These are phyloP conservation scores for Metschnikowia drakensbergensis DNA, from an alignment of 805 yeast species.

Conservation along the genomic window DNA sequence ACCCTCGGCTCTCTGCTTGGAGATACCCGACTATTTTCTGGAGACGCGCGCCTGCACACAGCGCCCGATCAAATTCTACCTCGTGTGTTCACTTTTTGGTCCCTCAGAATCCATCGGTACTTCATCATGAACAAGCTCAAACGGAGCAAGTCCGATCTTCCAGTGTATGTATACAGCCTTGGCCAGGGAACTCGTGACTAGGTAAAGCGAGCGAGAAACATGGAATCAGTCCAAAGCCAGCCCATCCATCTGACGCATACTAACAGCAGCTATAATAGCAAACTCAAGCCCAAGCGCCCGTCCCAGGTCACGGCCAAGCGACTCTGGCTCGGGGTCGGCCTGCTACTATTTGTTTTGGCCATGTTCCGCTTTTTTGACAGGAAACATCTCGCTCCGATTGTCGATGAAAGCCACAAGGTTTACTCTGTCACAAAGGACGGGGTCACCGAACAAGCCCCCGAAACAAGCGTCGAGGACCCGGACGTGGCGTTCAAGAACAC, in stretches of 20 bases:
- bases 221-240: background rate
- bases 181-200: too few relatives aligned
- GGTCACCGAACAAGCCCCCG: slow-evolving; percentile 14
- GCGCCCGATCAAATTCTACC: slow-evolving; percentile 5
- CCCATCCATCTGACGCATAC: background rate
- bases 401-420: slow-evolving; percentile 17
- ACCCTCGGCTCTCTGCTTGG: too few relatives aligned
- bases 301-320: slow-evolving; percentile 8
- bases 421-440: slow-evolving; percentile 34
- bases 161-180: slow-evolving; percentile 31
- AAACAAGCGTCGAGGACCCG: slow-evolving; percentile 2
- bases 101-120: background rate
- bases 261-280: slow-evolving; percentile 10
- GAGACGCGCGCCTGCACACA: slow-evolving; percentile 5
- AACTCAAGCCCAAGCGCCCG: slow-evolving; percentile 13
- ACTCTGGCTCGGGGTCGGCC: slow-evolving; percentile 7
- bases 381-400: background rate
- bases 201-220: too few relatives aligned
- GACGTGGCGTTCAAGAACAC: slow-evolving; percentile 42
- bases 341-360: slow-evolving; percentile 13
- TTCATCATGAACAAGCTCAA: slow-evolving; percentile 13
- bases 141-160: slow-evolving; percentile 41
- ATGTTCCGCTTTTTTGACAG: background rate
- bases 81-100: slow-evolving; percentile 3
- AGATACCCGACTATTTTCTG: background rate